These are phyloP conservation scores for Rosa rugosa DNA, from an alignment of 306 rosid genomes.

Conservation along the genomic window DNA sequence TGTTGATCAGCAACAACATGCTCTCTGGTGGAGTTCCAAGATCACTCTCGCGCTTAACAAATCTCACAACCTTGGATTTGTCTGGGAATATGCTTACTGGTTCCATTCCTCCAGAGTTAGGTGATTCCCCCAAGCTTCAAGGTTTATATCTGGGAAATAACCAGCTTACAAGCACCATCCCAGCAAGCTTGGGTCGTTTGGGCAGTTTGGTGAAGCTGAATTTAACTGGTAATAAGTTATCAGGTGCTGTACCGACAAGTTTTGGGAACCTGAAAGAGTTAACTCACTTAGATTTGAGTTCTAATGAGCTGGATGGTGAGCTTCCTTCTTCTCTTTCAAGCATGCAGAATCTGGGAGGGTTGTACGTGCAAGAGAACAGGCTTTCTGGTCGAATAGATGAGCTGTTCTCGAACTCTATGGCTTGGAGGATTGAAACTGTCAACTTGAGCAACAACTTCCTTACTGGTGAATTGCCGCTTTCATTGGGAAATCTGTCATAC, in stretches of 20 bases:
- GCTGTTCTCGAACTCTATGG: constrained; percentile 60
- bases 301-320: constrained; percentile 66
- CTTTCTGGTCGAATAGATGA: constrained; percentile 59
- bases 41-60: constrained; percentile 58
- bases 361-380: constrained; percentile 79
- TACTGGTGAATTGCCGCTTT: constrained; percentile 57
- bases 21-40: constrained; percentile 74
- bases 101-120: constrained; percentile 73
- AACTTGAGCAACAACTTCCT: constrained; percentile 72
- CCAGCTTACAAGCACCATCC: constrained; percentile 61
- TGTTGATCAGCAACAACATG: constrained; percentile 66
- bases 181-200: constrained; percentile 60
- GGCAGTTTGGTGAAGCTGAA: constrained; percentile 82
- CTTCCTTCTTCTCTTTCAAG: constrained; percentile 75
- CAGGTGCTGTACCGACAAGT: constrained; percentile 65
- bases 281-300: constrained; percentile 77
- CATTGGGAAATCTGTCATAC: constrained; percentile 80
- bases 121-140: constrained; percentile 69
- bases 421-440: constrained; percentile 89
- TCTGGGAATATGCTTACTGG: constrained; percentile 79
- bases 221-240: constrained; percentile 71
- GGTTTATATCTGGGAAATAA: constrained; percentile 81
- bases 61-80: constrained; percentile 87
- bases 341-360: constrained; percentile 67
- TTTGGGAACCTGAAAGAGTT: constrained; percentile 66